Percentiles rank a stretch among this genome's conserved stretches.
Evolutionary conservation across 257 asterid genomes (phyloP).

Genomic region (Solanum sitiens): DNA sequence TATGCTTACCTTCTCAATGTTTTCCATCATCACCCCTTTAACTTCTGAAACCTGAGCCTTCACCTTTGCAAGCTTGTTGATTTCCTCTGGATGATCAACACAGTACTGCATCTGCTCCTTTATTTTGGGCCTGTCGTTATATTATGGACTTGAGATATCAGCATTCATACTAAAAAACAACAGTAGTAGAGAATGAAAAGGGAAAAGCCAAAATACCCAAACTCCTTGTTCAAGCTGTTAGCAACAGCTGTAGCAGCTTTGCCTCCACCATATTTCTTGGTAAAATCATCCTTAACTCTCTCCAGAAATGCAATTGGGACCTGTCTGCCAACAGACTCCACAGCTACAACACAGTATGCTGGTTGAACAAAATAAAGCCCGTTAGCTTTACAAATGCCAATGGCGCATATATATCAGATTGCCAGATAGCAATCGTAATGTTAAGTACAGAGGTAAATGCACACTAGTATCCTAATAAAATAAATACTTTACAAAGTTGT

Average conservation of each 20-base stretch:
- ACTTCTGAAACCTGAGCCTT: slow-evolving; percentile 96
- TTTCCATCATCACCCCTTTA: slow-evolving; percentile 98
- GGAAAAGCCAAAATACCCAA: slow-evolving; percentile 38
- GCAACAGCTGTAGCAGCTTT: slow-evolving; percentile 96
- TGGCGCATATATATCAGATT: background rate
- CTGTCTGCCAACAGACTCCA: slow-evolving; percentile 87
- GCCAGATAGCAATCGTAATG: background rate
- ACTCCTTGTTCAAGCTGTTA: slow-evolving; percentile 69
- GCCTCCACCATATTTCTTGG: slow-evolving; percentile 86
- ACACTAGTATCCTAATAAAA: background rate
- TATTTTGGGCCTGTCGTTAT: slow-evolving; percentile 54
- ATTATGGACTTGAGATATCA: background rate
- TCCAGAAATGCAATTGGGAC: slow-evolving; percentile 82
- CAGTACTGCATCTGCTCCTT: slow-evolving; percentile 97
- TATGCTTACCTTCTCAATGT: slow-evolving; percentile 69
- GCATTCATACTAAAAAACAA: background rate
- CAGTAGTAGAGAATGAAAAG: background rate
- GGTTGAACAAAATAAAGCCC: slow-evolving; percentile 3
- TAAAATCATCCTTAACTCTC: slow-evolving; percentile 74
- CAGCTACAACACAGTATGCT: slow-evolving; percentile 95
- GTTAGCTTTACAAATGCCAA: background rate
- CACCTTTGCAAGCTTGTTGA: slow-evolving; percentile 79
- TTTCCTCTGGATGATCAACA: slow-evolving; percentile 91
- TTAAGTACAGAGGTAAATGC: background rate
- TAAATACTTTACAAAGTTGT: background rate